Evolutionary conservation across 164 flowering plant genomes (phyloP).

Genomic region (Berberis thunbergii): DNA sequence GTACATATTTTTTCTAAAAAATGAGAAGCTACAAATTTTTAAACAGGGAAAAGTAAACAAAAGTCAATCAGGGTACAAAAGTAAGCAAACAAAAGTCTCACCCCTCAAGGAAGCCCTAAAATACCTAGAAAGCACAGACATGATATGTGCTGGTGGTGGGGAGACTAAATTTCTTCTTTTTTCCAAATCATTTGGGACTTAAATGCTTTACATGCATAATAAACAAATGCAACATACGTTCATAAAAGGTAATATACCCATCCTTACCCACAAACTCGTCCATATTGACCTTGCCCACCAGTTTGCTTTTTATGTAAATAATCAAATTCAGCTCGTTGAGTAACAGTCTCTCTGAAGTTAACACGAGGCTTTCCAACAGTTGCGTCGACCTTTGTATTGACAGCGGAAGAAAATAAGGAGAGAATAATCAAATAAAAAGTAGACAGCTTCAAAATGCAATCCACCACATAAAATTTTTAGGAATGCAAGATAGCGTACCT

Average conservation of each 20-base stretch:
- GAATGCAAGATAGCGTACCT: constrained; percentile 35
- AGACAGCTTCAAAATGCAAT: no score
- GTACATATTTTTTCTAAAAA: no score
- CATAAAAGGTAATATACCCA: not conserved
- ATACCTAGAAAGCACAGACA: no score
- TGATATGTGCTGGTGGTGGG: no score
- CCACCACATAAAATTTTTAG: not conserved
- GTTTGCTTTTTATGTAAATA: constrained; percentile 94
- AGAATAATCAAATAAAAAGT: not conserved
- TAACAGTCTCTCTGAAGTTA: constrained; percentile 91
- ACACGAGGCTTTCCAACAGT: constrained; percentile 98
- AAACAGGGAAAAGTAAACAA: no score
- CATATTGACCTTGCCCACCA: constrained; percentile 99
- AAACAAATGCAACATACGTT: not conserved
- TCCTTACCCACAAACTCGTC: constrained; percentile 85
- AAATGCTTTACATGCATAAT: no score
- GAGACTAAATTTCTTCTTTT: no score
- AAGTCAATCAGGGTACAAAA: no score
- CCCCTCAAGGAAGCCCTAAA: no score
- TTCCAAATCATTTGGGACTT: no score
- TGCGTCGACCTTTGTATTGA: constrained; percentile 71
- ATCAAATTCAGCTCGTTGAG: constrained; percentile 96
- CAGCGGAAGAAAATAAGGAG: not conserved
- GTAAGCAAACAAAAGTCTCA: no score
- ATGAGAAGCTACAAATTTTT: no score